Evolutionary conservation across 2,329 filamentous ascomycete genomes (phyloP).

Genomic region (Phaeoacremonium minimum): DNA sequence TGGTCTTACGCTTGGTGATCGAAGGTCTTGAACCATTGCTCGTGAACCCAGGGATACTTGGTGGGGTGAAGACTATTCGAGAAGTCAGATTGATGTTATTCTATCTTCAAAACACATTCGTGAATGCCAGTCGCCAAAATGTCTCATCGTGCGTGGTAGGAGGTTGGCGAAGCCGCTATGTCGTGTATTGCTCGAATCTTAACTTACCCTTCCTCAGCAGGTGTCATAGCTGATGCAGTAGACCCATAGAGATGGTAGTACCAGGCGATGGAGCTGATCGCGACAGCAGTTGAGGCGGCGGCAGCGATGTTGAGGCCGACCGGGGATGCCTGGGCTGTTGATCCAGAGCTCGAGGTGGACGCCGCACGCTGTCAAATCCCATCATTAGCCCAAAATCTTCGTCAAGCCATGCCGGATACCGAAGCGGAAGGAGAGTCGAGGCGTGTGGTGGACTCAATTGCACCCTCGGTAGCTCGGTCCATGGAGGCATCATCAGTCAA

Average conservation of each 20-base stretch:
- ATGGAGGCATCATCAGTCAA: too few relatives aligned
- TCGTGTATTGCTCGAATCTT: too few relatives aligned
- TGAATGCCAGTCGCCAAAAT: too few relatives aligned
- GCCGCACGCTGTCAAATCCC: constrained; percentile 50
- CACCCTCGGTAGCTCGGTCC: too few relatives aligned
- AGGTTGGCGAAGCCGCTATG: too few relatives aligned
- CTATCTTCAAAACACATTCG: too few relatives aligned
- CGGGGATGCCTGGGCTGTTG: constrained; percentile 65
- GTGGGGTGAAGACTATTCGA: constrained; percentile 77
- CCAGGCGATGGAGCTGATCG: constrained; percentile 88
- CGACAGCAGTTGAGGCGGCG: constrained; percentile 78
- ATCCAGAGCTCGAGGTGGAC: constrained; percentile 70
- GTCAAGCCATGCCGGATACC: too few relatives aligned
- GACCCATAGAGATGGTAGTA: constrained; percentile 96
- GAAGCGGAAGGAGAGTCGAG: too few relatives aligned
- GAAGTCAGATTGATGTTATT: constrained; percentile 19
- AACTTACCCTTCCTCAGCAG: constrained; percentile 96
- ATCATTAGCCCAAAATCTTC: constrained; percentile 35
- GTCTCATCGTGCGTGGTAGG: too few relatives aligned
- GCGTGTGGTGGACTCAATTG: background rate
- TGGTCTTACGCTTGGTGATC: constrained; percentile 87
- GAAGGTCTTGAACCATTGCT: constrained; percentile 89
- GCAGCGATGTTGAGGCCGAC: constrained; percentile 84
- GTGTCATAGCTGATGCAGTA: constrained; percentile 82
- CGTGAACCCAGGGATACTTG: constrained; percentile 92